Conservation (phyloP, 345 rosid genomes). For the Melastoma malabathricum region DNA sequence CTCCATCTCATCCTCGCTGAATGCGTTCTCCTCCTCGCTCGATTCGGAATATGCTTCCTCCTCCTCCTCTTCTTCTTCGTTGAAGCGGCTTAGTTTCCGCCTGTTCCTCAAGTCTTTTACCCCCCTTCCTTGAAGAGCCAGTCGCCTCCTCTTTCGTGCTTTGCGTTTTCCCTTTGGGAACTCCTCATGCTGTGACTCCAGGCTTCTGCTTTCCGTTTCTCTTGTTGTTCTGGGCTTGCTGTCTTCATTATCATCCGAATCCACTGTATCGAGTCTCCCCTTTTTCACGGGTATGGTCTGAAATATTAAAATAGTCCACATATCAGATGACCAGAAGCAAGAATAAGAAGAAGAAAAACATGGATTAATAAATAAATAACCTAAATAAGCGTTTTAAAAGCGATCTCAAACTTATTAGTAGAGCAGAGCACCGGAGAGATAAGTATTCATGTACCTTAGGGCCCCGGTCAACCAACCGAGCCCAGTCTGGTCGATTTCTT, state of each 20-base stretch:
- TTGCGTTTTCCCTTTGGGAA: conserved; percentile 90
- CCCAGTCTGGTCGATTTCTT: conserved; percentile 95
- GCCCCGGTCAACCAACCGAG: conserved; percentile 93
- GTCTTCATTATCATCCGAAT: conserved; percentile 45
- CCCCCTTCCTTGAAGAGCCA: conserved; percentile 71
- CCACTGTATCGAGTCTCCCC: conserved; percentile 60
- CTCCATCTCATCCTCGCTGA: conserved; percentile 57
- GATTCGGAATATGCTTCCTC: conserved; percentile 36
- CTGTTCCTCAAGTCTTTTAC: conserved; percentile 52
- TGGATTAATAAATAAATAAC: background rate
- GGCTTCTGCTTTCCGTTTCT: conserved; percentile 34
- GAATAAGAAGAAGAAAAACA: background rate
- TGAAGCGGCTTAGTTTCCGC: conserved; percentile 28
- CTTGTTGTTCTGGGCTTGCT: conserved; percentile 26
- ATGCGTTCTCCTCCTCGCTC: conserved; percentile 59
- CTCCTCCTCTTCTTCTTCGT: conserved; percentile 34
- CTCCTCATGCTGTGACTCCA: conserved; percentile 63
- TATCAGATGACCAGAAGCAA: too few relatives aligned
- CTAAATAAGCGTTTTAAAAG: background rate
- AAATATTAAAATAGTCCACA: background rate
- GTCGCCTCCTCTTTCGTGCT: conserved; percentile 71
- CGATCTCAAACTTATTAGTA: too few relatives aligned
- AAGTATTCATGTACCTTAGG: conserved; percentile 49
- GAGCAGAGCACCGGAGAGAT: too few relatives aligned
- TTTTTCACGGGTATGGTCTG: conserved; percentile 84